Conservation (phyloP, 805 yeast genomes). For the Maudiozyma saulgeensis region DNA sequence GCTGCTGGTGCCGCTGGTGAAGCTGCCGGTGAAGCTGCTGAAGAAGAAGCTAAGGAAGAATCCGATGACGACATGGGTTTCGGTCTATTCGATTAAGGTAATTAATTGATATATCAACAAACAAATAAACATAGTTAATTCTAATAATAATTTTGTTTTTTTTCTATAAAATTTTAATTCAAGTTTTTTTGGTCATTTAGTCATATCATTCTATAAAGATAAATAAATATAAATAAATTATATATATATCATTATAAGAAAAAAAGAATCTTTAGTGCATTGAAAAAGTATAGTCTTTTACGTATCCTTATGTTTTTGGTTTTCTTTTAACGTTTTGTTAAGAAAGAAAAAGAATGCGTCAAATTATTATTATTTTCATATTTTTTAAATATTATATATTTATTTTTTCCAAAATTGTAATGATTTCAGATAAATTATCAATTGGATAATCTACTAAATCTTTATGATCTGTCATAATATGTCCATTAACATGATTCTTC, state of each 20-base stretch:
- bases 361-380: no score
- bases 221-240: no score
- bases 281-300: no score
- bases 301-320: no score
- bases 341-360: no score
- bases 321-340: no score
- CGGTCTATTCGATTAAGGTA: conserved; percentile 77
- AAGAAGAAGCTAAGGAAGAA: conserved; percentile 53
- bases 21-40: conserved; percentile 46
- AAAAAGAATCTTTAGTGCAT: no score
- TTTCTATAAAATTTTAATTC: not conserved
- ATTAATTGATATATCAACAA: no score
- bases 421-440: conserved; percentile 15
- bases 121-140: not conserved
- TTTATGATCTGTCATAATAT: conserved; percentile 32
- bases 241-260: no score
- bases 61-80: conserved; percentile 87
- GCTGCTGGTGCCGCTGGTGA: conserved; percentile 39
- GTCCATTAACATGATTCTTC: conserved; percentile 41
- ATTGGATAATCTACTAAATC: conserved; percentile 16
- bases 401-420: conserved; percentile 1
- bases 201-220: not conserved
- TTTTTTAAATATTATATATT: not conserved
- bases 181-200: not conserved
- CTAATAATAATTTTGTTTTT: not conserved